Evolutionary conservation across 495 filamentous ascomycete species (phyloP), one percentile per base, ranked within the genome.

Genomic region (Podospora tetraspora): DNA sequence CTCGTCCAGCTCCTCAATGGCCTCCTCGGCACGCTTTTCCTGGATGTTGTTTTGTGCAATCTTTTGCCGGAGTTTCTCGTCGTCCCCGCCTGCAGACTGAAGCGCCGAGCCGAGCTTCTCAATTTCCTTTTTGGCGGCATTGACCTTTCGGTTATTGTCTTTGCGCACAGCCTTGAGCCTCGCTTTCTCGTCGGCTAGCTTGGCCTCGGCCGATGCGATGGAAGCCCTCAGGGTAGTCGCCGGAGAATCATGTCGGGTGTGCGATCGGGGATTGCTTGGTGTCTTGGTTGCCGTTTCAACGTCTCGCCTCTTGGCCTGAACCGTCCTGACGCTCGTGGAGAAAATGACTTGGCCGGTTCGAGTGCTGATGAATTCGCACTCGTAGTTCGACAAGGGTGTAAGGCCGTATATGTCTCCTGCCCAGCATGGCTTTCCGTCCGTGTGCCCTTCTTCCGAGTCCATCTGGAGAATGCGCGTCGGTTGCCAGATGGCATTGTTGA

Each of bases 401-500:
- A 97, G 87, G 59, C 93, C 93, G 62, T 91, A 95, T 30, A 97
- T 92, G 78, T 96, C 92, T 57, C 92, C 93, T 59, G 85, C 85
- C 90, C 91, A 97, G 57, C 80, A 79, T 21, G 75, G 76, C 29
- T 81, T 81, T 25, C 77, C 72, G n/a, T 74, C 68, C 29, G 75
- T 74, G 60, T 82, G 79, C 57, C 77, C 86, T 59, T 87, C 83
- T 22, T 81, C 85, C 68, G 85, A 86, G 11, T 85, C 81, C 65
- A 85, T 82, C 57, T 82, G 81, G 63, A 81, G 83, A 71, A 96
- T 91, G 43, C 86, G 85, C 10, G 89, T 91, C 16, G 92, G 93
- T 66, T 91, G 91, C 93, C 93, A 97, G 59, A 91, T 84, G 1
- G 93, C 92, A 30, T 92, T 89, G 73, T 97, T 97, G 67, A 97